A percentile compares a stretch with the other conserved stretches of the same genome.
Conservation (phyloP, 2,329 filamentous ascomycete species). For the Phoma sp. region DNA sequence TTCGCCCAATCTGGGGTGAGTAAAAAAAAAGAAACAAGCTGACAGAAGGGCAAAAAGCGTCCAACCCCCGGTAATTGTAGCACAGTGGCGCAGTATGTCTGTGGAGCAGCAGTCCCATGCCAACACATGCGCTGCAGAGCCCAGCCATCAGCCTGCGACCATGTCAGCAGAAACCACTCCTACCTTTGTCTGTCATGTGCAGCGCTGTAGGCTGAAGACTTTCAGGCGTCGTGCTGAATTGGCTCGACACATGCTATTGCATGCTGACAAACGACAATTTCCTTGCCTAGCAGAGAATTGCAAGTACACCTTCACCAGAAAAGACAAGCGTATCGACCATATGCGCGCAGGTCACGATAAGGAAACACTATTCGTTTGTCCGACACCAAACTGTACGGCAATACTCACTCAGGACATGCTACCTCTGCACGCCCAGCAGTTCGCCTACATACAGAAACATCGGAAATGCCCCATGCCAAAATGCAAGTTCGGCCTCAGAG, state of each 20-base stretch:
- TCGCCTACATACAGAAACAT: neutral
- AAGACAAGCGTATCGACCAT: slow-evolving; percentile 25
- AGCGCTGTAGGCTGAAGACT: slow-evolving; percentile 5
- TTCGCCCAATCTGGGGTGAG: slow-evolving; percentile 18
- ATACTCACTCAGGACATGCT: slow-evolving; percentile 2
- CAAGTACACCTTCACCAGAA: slow-evolving; percentile 9
- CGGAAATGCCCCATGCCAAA: slow-evolving; percentile 10
- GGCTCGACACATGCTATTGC: slow-evolving; percentile 9
- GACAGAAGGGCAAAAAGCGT: slow-evolving; percentile 30
- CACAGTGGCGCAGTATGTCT: too few relatives aligned
- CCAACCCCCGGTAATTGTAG: too few relatives aligned
- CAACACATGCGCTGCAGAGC: too few relatives aligned
- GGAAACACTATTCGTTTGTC: slow-evolving; percentile 14
- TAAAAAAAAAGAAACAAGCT: slow-evolving; percentile 33
- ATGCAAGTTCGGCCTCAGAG: slow-evolving; percentile 2
- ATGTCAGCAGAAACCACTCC: too few relatives aligned
- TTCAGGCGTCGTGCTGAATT: slow-evolving; percentile 17
- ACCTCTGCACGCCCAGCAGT: slow-evolving; percentile 1
- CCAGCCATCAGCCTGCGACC: too few relatives aligned
- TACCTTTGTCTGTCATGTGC: neutral
- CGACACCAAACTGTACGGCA: neutral
- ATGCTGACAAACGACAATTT: neutral
- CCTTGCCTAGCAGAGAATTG: slow-evolving; percentile 13
- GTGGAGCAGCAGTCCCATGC: too few relatives aligned
- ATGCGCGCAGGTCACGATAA: slow-evolving; percentile 20